A percentile compares a stretch with the other conserved stretches of the same genome.
These are phyloP conservation scores for Fusarium verrucosum DNA, from an alignment of 2,329 filamentous ascomycete species.

Conservation along the genomic window DNA sequence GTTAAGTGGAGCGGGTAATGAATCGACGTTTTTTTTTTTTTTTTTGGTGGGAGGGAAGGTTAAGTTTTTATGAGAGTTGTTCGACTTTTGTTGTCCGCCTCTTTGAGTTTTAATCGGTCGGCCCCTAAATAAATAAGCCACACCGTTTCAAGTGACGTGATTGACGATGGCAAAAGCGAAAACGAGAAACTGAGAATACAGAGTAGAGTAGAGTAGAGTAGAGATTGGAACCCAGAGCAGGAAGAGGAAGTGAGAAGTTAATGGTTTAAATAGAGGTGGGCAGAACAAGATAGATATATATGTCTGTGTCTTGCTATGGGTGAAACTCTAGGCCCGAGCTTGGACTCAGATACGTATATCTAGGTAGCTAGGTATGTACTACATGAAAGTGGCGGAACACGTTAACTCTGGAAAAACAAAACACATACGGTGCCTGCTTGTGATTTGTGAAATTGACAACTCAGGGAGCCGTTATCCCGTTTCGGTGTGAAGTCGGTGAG, in stretches of 20 bases:
- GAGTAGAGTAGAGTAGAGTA: not conserved
- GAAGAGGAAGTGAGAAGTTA: conserved; percentile 2
- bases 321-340: conserved; percentile 12
- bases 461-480: conserved; percentile 30
- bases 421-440: conserved; percentile 13
- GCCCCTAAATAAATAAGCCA: conserved; percentile 18
- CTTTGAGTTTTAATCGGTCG: conserved; percentile 27
- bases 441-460: conserved; percentile 34
- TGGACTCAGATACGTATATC: not conserved
- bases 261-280: conserved; percentile 8
- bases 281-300: conserved; percentile 20
- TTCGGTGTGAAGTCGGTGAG: conserved; percentile 50
- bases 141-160: conserved; percentile 24
- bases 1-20: conserved; percentile 34
- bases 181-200: conserved; percentile 9
- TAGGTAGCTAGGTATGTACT: not conserved
- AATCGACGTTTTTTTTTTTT: conserved; percentile 26
- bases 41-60: conserved; percentile 15
- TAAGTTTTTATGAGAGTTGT: conserved; percentile 9
- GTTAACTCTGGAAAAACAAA: conserved; percentile 17
- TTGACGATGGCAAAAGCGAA: conserved; percentile 1
- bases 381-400: conserved; percentile 30
- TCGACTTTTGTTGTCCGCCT: conserved; percentile 4
- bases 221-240: not conserved
- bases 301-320: not conserved